Evolutionary conservation across 768 basidiomycete species (phyloP).

Genomic region (Leccinum variicolor): DNA sequence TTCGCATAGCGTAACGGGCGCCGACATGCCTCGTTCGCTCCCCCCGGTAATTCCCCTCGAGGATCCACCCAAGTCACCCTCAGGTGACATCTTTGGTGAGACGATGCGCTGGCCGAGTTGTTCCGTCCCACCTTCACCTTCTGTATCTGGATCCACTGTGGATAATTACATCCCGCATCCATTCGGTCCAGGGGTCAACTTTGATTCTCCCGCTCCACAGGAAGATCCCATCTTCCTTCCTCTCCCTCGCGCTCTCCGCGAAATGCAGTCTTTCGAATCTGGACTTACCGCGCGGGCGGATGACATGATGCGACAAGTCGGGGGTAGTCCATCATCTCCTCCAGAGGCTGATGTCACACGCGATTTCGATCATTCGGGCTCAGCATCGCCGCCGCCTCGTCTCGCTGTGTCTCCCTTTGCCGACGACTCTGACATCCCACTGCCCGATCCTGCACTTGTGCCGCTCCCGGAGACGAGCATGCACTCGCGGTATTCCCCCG

Average conservation of each 20-base stretch:
- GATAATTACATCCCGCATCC: constrained; percentile 43
- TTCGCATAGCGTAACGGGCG: constrained; percentile 76
- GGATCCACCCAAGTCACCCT: constrained; percentile 27
- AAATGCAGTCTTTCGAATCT: constrained; percentile 88
- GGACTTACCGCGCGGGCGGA: constrained; percentile 69
- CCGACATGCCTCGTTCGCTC: constrained; percentile 51
- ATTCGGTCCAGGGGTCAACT: constrained; percentile 61
- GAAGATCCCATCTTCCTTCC: constrained; percentile 41
- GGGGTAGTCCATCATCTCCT: constrained; percentile 10
- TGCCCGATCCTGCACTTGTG: constrained; percentile 25
- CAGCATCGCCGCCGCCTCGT: constrained; percentile 19
- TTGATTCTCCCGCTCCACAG: constrained; percentile 54
- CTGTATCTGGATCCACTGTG: constrained; percentile 18
- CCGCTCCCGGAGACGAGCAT: constrained; percentile 48
- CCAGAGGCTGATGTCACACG: not conserved
- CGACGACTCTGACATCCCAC: constrained; percentile 29
- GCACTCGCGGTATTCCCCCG: constrained; percentile 64
- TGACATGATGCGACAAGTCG: constrained; percentile 24
- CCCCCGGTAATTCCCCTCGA: constrained; percentile 20
- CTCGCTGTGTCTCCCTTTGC: constrained; percentile 25
- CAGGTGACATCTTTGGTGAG: constrained; percentile 58
- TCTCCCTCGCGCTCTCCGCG: constrained; percentile 59
- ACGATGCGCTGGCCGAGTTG: constrained; percentile 57
- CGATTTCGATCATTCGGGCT: constrained; percentile 1
- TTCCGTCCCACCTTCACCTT: constrained; percentile 36